A percentile compares a stretch with the other conserved stretches of the same genome.
phyloP scores from a whole-genome alignment of 2,329 filamentous ascomycete species.

The Sclerotinia nivalis region DNA sequence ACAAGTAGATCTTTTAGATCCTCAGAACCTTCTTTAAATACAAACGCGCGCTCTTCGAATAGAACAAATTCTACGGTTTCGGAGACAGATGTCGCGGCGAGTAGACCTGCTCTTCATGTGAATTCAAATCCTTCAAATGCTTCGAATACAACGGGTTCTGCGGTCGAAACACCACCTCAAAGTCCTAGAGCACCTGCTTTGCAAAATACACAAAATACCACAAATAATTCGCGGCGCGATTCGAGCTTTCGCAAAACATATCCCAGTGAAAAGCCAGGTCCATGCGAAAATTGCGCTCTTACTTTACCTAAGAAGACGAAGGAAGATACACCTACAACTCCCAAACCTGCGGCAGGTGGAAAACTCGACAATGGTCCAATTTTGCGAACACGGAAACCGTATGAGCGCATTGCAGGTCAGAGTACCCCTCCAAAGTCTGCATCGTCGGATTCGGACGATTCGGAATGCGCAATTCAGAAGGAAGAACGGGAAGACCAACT shows the following conservation, averaged over 20 bases:
- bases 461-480: constrained; percentile 33
- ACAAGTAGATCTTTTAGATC: constrained; percentile 35
- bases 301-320: constrained; percentile 56
- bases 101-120: neutral
- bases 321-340: constrained; percentile 32
- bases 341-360: constrained; percentile 8
- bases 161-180: constrained; percentile 59
- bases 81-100: constrained; percentile 27
- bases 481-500: constrained; percentile 29
- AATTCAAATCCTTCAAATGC: constrained; percentile 29
- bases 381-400: constrained; percentile 60
- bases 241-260: constrained; percentile 64
- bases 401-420: constrained; percentile 54
- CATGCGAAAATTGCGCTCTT: constrained; percentile 69
- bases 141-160: constrained; percentile 43
- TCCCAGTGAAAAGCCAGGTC: constrained; percentile 63
- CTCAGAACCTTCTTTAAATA: constrained; percentile 25
- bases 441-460: constrained; percentile 37
- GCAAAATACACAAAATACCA: constrained; percentile 33
- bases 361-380: constrained; percentile 49
- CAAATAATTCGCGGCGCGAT: constrained; percentile 49
- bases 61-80: constrained; percentile 28
- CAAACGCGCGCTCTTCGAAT: constrained; percentile 25
- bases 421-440: constrained; percentile 38
- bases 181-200: constrained; percentile 52